A percentile compares a stretch with the other conserved stretches of the same genome.
phyloP scores from a whole-genome alignment of 1,284 basidiomycete genomes.

The Boletus sp. region DNA sequence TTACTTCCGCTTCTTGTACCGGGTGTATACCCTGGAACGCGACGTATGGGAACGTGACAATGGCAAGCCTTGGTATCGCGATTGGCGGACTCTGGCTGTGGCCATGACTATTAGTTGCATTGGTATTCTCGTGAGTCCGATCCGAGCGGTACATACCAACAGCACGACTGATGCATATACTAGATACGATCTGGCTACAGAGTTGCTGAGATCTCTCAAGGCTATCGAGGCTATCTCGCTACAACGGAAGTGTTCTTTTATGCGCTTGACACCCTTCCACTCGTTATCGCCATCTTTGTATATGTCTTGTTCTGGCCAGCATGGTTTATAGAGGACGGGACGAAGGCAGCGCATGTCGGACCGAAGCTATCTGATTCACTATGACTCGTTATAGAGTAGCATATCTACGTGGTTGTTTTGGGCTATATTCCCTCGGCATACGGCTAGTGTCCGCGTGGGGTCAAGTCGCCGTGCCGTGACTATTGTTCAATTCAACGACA shows the following conservation, averaged over 20 bases:
- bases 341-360: not conserved
- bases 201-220: conserved; percentile 67
- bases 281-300: conserved; percentile 60
- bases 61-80: conserved; percentile 47
- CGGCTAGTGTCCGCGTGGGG: not conserved
- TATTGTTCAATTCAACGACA: not conserved
- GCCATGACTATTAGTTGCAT: conserved; percentile 64
- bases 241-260: conserved; percentile 70
- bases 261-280: conserved; percentile 65
- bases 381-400: not conserved
- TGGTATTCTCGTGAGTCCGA: conserved; percentile 58
- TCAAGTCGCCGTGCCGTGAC: not conserved
- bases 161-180: not conserved
- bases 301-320: conserved; percentile 67
- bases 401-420: not conserved
- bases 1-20: conserved; percentile 60
- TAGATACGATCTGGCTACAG: conserved; percentile 73
- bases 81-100: conserved; percentile 62
- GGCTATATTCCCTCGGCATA: not conserved
- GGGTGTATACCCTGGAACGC: conserved; percentile 51
- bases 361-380: not conserved
- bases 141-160: no score
- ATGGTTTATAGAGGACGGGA: conserved; percentile 46
- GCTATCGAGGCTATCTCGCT: conserved; percentile 62
- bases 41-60: conserved; percentile 50